These are phyloP conservation scores for Huntiella decipiens DNA, from an alignment of 2,329 filamentous ascomycete species.

Conservation along the genomic window DNA sequence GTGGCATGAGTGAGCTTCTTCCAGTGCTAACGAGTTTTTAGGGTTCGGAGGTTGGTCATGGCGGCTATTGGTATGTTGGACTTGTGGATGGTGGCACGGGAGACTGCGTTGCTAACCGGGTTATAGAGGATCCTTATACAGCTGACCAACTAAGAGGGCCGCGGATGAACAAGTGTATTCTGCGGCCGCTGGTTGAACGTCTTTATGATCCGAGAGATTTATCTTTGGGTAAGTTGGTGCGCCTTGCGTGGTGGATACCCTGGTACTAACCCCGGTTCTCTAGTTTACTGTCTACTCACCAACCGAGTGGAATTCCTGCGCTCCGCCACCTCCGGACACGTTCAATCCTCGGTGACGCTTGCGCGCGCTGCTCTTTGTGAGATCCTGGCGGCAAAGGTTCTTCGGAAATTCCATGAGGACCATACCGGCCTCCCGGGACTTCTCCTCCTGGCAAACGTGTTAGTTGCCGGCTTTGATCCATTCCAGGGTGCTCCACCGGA, in stretches of 20 bases:
- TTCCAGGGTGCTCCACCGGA: conserved; percentile 10
- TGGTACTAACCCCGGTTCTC: neutral
- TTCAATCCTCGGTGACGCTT: conserved; percentile 50
- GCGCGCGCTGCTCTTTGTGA: conserved; percentile 52
- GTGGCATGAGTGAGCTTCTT: neutral
- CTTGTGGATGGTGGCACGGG: neutral
- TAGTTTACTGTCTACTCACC: conserved; percentile 52
- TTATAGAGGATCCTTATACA: conserved; percentile 20
- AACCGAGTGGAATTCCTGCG: conserved; percentile 52
- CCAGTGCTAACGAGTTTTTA: neutral
- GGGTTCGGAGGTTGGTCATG: conserved; percentile 12
- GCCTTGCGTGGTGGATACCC: neutral
- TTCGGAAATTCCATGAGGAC: conserved; percentile 50
- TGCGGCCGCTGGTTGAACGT: conserved; percentile 44
- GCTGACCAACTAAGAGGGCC: conserved; percentile 44
- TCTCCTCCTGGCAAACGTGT: conserved; percentile 43
- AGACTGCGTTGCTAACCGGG: neutral
- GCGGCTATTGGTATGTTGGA: conserved; percentile 12
- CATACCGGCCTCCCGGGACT: conserved; percentile 43
- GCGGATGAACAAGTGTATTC: conserved; percentile 42
- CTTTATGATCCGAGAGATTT: conserved; percentile 43
- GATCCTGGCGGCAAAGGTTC: conserved; percentile 44
- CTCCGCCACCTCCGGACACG: conserved; percentile 39
- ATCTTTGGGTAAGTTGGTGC: conserved; percentile 29
- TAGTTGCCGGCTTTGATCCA: conserved; percentile 10